Conservation (phyloP, 441 rosid species). For the Cnidoscolus chayamansa region DNA sequence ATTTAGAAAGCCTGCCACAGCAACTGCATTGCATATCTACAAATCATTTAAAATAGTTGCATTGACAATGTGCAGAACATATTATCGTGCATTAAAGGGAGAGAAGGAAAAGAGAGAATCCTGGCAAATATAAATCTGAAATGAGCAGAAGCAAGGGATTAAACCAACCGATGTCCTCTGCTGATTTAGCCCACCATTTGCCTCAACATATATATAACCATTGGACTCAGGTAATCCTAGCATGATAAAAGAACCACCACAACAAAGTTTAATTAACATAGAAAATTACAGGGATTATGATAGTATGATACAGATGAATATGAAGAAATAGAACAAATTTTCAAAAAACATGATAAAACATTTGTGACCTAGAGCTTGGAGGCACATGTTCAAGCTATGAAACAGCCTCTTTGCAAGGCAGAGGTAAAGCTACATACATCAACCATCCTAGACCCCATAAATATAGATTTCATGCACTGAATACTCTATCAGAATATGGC, state of each 20-base stretch:
- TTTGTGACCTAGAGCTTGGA: too few species aligned
- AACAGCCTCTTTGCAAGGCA: too few species aligned
- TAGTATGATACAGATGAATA: neutral
- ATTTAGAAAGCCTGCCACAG: slow-evolving; percentile 97
- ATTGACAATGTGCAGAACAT: slow-evolving; percentile 25
- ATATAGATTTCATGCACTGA: too few species aligned
- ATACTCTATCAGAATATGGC: neutral
- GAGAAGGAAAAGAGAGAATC: neutral
- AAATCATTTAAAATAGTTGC: slow-evolving; percentile 34
- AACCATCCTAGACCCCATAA: too few species aligned
- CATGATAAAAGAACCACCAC: slow-evolving; percentile 23
- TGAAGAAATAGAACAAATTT: neutral
- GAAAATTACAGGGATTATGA: neutral
- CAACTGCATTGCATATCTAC: slow-evolving; percentile 99
- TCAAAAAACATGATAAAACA: neutral
- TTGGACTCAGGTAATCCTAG: slow-evolving; percentile 85
- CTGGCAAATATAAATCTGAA: slow-evolving; percentile 14
- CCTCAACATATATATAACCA: slow-evolving; percentile 93
- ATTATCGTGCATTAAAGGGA: neutral
- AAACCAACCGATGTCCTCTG: slow-evolving; percentile 96
- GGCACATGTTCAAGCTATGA: too few species aligned
- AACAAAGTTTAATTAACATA: slow-evolving; percentile 11
- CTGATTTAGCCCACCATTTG: slow-evolving; percentile 97
- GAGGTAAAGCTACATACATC: too few species aligned
- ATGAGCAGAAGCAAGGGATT: slow-evolving; percentile 25